Base-by-base conservation (phyloP, 495 filamentous ascomycete genomes). In the Tuber melanosporum region DNA sequence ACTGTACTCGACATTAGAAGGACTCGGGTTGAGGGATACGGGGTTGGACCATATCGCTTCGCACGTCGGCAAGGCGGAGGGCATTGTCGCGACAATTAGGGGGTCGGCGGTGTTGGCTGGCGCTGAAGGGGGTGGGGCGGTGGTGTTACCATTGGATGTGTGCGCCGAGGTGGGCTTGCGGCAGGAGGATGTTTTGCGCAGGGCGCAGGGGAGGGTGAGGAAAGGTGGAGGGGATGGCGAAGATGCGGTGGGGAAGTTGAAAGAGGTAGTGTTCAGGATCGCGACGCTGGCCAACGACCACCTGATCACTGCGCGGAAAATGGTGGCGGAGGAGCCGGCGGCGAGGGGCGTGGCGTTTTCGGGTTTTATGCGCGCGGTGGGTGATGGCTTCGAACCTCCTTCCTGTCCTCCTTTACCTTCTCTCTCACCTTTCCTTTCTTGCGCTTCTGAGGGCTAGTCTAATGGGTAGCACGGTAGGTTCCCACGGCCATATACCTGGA, bases 241-340 rank as follows among this genome's bases (percentile, higher is more conserved):
- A 14, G 57, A 66, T 66, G 57, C 26, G 3, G 26, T 17, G 57
- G 57, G 57, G 32, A 66, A 17, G 26, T 66, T 66, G 57, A 66
- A 66, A 26, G 57, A 66, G 26, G 95, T 94, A 2, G 91, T 99
- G 7, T 98, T 98, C 81, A 87, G 89, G 32, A 94, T 98, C 36
- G 95, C 95, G 0, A 98, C 95, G 0, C 88, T 94, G 46, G 95
- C 95, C 8, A 94, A 93, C 83, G 95, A 99, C 85, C 95, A 99
- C 84, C 85, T 98, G 71, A 97, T 98, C 76, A 98, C 95, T 0
- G 95, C 92, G 22, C 87, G 95, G 77, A 92, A 95, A 84, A 96
- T 98, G 95, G 82, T 97, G 79, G 84, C 91, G 77, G 92, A 96
- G 78, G 88, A 91, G 78, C 57, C 57, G 26, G 90, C 88, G 14